Percentiles rank a stretch among this genome's conserved stretches.
Evolutionary conservation across 768 basidiomycete species (phyloP).

Genomic region (Baorangia bicolor): DNA sequence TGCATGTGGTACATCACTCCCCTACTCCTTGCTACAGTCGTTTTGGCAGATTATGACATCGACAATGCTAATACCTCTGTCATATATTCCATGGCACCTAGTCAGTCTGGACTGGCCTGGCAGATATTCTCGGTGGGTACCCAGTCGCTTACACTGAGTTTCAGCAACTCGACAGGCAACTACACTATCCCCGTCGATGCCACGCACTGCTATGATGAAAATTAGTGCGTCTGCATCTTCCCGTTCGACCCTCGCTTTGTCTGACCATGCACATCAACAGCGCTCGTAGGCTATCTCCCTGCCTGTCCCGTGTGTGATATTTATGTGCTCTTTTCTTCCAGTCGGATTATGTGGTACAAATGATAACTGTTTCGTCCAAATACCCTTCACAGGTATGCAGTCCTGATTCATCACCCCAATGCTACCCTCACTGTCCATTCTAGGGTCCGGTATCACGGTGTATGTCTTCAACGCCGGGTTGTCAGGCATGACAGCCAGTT

Average conservation of each 20-base stretch:
- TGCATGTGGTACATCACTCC: no score
- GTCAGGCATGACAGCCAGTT: constrained; percentile 23
- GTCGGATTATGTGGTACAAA: constrained; percentile 12
- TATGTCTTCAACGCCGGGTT: constrained; percentile 24
- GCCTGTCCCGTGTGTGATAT: neutral
- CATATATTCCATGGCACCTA: no score
- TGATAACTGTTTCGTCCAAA: constrained; percentile 16
- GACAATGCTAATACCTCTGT: no score
- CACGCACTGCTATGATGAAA: constrained; percentile 22
- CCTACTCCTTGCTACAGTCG: no score
- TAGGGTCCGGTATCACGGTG: constrained; percentile 28
- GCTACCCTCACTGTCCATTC: neutral
- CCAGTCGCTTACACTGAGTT: neutral
- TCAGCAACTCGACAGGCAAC: constrained; percentile 22
- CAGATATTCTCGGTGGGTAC: no score
- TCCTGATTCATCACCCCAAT: neutral
- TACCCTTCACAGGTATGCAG: constrained; percentile 23
- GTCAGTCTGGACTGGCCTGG: no score
- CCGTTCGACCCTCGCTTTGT: neutral
- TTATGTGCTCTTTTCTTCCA: neutral
- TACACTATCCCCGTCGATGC: constrained; percentile 16
- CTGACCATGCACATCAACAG: constrained; percentile 8
- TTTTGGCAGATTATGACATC: no score
- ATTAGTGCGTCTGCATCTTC: constrained; percentile 21
- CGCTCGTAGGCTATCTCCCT: constrained; percentile 14